phyloP scores from a whole-genome alignment of 148 eudicot genomes.

The Rhododendron henanense region DNA sequence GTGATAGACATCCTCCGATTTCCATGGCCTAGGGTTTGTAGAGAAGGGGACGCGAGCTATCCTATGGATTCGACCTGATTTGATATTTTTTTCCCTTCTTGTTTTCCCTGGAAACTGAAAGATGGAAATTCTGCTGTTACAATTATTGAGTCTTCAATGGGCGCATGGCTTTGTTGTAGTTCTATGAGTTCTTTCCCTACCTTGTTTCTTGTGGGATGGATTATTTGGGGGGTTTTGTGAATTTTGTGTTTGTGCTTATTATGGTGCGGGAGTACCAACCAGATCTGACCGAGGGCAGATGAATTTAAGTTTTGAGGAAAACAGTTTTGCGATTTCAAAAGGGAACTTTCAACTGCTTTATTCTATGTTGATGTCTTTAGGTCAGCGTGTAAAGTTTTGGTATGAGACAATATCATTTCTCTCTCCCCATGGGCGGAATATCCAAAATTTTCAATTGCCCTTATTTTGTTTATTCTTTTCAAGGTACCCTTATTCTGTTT shows the following conservation, averaged over 20 bases:
- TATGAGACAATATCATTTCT: background rate
- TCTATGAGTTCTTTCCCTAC: background rate
- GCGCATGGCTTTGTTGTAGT: background rate
- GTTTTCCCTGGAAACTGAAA: background rate
- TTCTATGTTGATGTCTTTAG: background rate
- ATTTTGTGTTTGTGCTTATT: background rate
- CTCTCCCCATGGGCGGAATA: background rate
- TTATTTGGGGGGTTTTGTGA: background rate
- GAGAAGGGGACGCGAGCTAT: background rate
- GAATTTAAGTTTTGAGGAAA: background rate
- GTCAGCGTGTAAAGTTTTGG: background rate
- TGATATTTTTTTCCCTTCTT: background rate
- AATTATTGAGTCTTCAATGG: background rate
- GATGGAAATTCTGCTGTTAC: background rate
- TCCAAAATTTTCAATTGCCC: background rate
- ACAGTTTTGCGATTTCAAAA: background rate
- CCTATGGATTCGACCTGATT: background rate
- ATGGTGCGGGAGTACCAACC: background rate
- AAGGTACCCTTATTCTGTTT: too few species aligned
- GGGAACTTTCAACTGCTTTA: background rate
- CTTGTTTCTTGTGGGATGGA: background rate
- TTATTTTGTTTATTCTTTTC: background rate
- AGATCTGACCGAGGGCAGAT: background rate
- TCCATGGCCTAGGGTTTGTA: background rate
- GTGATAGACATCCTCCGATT: background rate